Base-by-base conservation (phyloP, 75 land plant species). In the Pinus albicaulis region DNA sequence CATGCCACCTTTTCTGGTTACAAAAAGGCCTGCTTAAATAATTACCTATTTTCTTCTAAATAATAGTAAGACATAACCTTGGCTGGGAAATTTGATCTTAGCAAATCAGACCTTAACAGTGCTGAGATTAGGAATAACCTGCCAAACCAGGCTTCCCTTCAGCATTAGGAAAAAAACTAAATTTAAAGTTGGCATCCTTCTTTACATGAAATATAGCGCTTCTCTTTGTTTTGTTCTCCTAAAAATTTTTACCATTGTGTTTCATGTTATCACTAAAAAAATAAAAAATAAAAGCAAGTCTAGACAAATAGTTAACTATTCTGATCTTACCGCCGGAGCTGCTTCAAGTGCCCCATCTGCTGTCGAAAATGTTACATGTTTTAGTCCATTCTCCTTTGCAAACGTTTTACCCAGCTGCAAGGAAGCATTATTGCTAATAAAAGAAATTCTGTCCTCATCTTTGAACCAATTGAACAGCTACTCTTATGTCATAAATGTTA, bases 291-390 rank as follows among this genome's bases (percentile, higher is more conserved):
- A 25, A 17, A 17, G 12, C 19, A 61, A 25, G 20, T 3, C 26
- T 36, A 38, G 23, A 36, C 11, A 71, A n/a, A 55, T 10, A 23
- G 7, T 24, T 17, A 73, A 55, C 28, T 44, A 44, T n/a, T 41
- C 14, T 10, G 15, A 75, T 55, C 87, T 85, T 78, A 96, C 98
- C 70, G 95, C 98, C 68, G 99, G 99, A 74, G 95, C 92, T 53
- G 98, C 96, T 80, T 94, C 99, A 75, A 96, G 78, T 28, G 92
- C 98, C 76, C 99, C 99, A 90, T 96, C 99, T 78, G 93, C 93
- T 71, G 95, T 90, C 20, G 88, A 88, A 74, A 96, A 91, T 17
- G 75, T 76, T 31, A 90, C 91, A 78, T 96, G 88, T 76, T 90
- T 82, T 15, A 96, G 68, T 59, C 99, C 98, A 57, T 90, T 94